phyloP scores from a whole-genome alignment of 805 yeast species.

The Aciculoconidium aculeatum region DNA sequence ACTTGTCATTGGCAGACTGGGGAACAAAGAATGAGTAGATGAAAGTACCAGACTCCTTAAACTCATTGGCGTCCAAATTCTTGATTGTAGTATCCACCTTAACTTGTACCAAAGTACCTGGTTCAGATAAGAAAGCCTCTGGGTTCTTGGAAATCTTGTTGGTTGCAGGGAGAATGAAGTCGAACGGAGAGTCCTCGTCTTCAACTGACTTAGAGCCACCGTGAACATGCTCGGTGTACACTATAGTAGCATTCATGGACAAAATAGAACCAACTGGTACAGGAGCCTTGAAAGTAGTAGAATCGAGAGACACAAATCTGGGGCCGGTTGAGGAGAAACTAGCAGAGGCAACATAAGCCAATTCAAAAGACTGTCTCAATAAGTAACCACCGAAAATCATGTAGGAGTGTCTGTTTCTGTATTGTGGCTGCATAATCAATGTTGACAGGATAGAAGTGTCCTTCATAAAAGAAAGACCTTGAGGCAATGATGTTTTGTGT shows the following conservation, averaged over 20 bases:
- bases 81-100: slow-evolving; percentile 80
- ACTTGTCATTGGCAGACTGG: slow-evolving; percentile 48
- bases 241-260: slow-evolving; percentile 74
- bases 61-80: slow-evolving; percentile 53
- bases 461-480: slow-evolving; percentile 57
- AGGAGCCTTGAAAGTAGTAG: slow-evolving; percentile 88
- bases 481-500: slow-evolving; percentile 34
- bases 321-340: slow-evolving; percentile 83
- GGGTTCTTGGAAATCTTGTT: slow-evolving; percentile 46
- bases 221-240: slow-evolving; percentile 78
- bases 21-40: slow-evolving; percentile 87
- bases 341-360: slow-evolving; percentile 90
- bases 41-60: slow-evolving; percentile 78
- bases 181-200: slow-evolving; percentile 33
- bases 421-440: slow-evolving; percentile 92
- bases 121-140: slow-evolving; percentile 57
- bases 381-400: slow-evolving; percentile 95
- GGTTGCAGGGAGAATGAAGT: slow-evolving; percentile 54
- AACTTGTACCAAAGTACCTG: slow-evolving; percentile 89
- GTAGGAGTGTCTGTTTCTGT: slow-evolving; percentile 88
- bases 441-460: slow-evolving; percentile 71
- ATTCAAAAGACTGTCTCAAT: slow-evolving; percentile 86
- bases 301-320: slow-evolving; percentile 82
- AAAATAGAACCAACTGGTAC: slow-evolving; percentile 94
- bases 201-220: slow-evolving; percentile 9